These are phyloP conservation scores for Nothopassalora personata DNA, from an alignment of 2,329 filamentous ascomycete species.

Conservation along the genomic window DNA sequence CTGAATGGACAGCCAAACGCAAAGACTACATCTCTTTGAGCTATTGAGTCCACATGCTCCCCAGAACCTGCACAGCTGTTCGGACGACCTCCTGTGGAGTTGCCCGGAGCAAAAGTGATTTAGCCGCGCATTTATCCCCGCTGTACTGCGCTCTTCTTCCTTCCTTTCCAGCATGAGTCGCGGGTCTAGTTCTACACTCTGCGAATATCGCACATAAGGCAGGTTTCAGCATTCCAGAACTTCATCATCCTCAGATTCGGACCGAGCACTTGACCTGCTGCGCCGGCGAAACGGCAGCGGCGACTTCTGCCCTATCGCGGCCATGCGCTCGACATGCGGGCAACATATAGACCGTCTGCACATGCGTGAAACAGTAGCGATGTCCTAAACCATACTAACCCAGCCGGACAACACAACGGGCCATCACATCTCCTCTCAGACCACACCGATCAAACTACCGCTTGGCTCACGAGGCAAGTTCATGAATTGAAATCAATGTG, in stretches of 20 bases:
- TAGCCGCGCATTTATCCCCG: too few relatives aligned
- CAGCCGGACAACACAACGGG: not conserved
- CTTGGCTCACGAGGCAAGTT: slow-evolving; percentile 4
- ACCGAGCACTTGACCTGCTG: too few relatives aligned
- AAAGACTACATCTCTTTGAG: not conserved
- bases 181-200: too few relatives aligned
- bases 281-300: too few relatives aligned
- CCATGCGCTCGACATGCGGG: too few relatives aligned
- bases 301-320: not conserved
- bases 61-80: not conserved
- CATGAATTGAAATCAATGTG: slow-evolving; percentile 4
- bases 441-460: not conserved
- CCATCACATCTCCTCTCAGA: slow-evolving; percentile 3
- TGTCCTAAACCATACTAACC: not conserved
- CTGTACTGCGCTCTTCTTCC: too few relatives aligned
- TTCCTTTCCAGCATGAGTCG: too few relatives aligned
- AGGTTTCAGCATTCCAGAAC: not conserved
- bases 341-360: too few relatives aligned
- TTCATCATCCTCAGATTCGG: not conserved
- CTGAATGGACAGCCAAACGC: not conserved
- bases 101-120: too few relatives aligned
- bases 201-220: not conserved
- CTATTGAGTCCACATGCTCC: not conserved
- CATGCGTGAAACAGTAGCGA: too few relatives aligned
- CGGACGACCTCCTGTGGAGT: too few relatives aligned